These are phyloP conservation scores for Penicillium griseofulvum DNA, from an alignment of 2,329 filamentous ascomycete genomes.

Conservation along the genomic window DNA sequence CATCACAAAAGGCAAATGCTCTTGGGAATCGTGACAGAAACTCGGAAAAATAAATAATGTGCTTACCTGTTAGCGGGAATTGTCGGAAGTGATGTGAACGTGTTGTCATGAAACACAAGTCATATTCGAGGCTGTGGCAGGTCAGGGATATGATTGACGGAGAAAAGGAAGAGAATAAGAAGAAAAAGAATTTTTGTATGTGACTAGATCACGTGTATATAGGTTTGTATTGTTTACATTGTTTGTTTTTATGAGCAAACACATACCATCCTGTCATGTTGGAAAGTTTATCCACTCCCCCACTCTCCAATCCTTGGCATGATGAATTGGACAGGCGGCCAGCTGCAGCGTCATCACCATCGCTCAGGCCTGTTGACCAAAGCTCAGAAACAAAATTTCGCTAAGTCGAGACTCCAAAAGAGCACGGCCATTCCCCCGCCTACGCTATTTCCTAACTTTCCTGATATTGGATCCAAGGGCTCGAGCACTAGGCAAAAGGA, in stretches of 20 bases:
- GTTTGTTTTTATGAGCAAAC: neutral
- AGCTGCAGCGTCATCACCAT: slow-evolving; percentile 41
- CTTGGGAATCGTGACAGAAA: slow-evolving; percentile 3
- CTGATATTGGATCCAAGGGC: slow-evolving; percentile 1
- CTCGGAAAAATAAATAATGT: neutral
- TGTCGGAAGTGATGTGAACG: slow-evolving; percentile 1
- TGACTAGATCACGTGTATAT: slow-evolving; percentile 10
- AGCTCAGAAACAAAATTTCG: slow-evolving; percentile 35
- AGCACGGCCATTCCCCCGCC: slow-evolving; percentile 15
- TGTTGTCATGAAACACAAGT: slow-evolving; percentile 7
- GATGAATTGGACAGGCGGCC: slow-evolving; percentile 49
- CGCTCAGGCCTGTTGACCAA: slow-evolving; percentile 26
- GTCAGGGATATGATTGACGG: slow-evolving; percentile 1
- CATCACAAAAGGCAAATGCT: slow-evolving; percentile 30
- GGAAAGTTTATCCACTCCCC: neutral
- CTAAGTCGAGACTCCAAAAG: slow-evolving; percentile 26
- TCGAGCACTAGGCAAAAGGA: neutral
- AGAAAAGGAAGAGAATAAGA: slow-evolving; percentile 8
- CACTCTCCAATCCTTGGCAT: slow-evolving; percentile 1
- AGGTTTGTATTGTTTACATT: slow-evolving; percentile 7
- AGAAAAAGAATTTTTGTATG: slow-evolving; percentile 7
- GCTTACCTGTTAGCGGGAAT: slow-evolving; percentile 21
- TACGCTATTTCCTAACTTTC: slow-evolving; percentile 11
- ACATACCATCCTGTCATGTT: neutral
- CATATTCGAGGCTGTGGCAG: neutral